Percentiles rank a stretch among this genome's conserved stretches.
These are phyloP conservation scores for Claviceps pazoutovae DNA, from an alignment of 2,329 filamentous ascomycete species.

Conservation along the genomic window DNA sequence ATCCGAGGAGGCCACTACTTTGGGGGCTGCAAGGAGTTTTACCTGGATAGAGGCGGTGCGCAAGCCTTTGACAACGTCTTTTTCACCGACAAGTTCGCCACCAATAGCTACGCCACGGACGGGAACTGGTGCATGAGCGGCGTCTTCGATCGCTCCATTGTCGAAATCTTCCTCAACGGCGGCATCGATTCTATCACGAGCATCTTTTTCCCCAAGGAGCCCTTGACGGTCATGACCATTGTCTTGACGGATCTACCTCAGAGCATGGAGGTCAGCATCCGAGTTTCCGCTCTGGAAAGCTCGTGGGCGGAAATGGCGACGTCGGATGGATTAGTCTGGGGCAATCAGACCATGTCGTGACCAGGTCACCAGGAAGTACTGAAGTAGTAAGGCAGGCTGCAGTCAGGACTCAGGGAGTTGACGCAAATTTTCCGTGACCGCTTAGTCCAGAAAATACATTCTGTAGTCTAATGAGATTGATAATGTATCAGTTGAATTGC, in stretches of 20 bases:
- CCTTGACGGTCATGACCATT: constrained; percentile 12
- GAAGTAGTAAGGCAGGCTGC: too few relatives aligned
- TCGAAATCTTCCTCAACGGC: constrained; percentile 21
- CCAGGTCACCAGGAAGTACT: too few relatives aligned
- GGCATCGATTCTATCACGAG: constrained; percentile 20
- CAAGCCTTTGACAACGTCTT: constrained; percentile 17
- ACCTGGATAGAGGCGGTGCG: not conserved
- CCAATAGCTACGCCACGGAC: constrained; percentile 7
- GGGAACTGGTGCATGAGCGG: constrained; percentile 18
- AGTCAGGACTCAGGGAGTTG: too few relatives aligned
- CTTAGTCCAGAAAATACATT: too few relatives aligned
- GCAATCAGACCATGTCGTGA: not conserved
- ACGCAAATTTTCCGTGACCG: too few relatives aligned
- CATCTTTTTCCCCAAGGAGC: constrained; percentile 5
- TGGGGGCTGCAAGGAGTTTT: too few relatives aligned
- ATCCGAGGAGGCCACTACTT: too few relatives aligned
- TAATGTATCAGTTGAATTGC: too few relatives aligned
- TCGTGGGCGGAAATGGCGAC: too few relatives aligned
- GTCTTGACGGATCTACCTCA: constrained; percentile 10
- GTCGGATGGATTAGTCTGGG: too few relatives aligned
- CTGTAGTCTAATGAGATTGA: too few relatives aligned
- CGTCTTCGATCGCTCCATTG: constrained; percentile 20
- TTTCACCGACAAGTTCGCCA: constrained; percentile 20
- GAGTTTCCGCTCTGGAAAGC: too few relatives aligned
- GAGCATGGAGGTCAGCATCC: not conserved